Base-by-base conservation (phyloP, 2,329 filamentous ascomycete genomes). In the Rutstroemia sydowiana region DNA sequence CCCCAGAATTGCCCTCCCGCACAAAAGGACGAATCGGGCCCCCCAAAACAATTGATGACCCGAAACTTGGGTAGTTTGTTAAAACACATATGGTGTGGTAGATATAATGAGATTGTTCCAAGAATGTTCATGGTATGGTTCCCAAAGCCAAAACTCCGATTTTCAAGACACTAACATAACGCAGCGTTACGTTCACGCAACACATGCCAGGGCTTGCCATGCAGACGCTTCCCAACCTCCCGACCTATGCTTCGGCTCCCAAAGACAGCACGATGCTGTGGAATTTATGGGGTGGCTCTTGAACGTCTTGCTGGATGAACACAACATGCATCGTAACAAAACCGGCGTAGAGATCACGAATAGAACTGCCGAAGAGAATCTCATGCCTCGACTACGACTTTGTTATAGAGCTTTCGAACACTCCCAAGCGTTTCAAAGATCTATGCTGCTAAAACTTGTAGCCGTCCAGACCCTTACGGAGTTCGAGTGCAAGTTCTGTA, bases 1-100 rank as follows among this genome's bases (percentile, higher is more conserved):
- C 59, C 81, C 73, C 63, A 75, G 71, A 63, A 79, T 74, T 80
- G 82, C 76, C 73, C 87, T 67, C 68, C 88, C 63, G 64, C 79
- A 74, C 87, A 85, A 63, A 73, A 74, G 9, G 79, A 82, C 14
- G 72, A 79, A 61, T 71, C 68, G 59, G 70, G 73, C 23, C 66
- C 73, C 5, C 73, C 75, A 21, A 78, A 79, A 4, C 81, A 84
- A 59, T 63, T 84, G 39, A 75, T 85, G 71, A 73, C 75, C 32
- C 76, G 76, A 52, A 81, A 81, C 50, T 66, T 86, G 51, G 75
- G 76, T 20, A 81, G 78, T 57, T 63, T 84, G 31, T 75, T 84
- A 67, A 39, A 64, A 63, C 18, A 77, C 51, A 42, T 68, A 43
- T 66, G 64, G 63, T 55, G 53, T 45, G 65, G 65, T 13, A 59